Evolutionary conservation across 176 grass and related monocot species (phyloP), one percentile per base, ranked within the genome.

Genomic region (Avena atlantica): DNA sequence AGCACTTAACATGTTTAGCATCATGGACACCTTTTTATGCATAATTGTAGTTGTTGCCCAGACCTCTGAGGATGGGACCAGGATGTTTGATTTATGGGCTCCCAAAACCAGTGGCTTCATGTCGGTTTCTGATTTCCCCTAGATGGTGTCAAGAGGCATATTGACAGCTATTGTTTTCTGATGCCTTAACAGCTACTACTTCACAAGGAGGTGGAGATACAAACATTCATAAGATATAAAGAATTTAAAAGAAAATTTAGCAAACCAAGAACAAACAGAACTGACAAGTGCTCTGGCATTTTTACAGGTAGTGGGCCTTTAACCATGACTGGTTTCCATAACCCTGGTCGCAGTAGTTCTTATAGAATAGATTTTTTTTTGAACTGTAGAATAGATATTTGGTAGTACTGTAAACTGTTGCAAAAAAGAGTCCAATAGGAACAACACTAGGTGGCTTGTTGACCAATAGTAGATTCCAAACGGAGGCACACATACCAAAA

Each of bases 401-500:
- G 72, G 69, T 31, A 70, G 23, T 56, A 40, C 13, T 24, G 23
- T 72, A 53, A 72, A 72, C 66, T 71, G 52, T 56, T 83, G 29
- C 27, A 76, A 20, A 65, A 50, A 69, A 24, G 34, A 53, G 66
- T 72, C 45, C 20, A 36, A 51, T 51, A 44, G 37, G 14, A 80
- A 76, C 74, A 31, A 36, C 16, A 77, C 17, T 56, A 77, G 50
- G 44, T 19, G n/a, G 12, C 12, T 83, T 40, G 15, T 71, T 11
- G 40, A 58, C 51, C 66, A 70, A 82, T 24, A 75, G 48, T 42
- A 55, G 73, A 72, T 70, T n/a, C 53, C 20, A 9, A 37, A 48
- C 50, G 67, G 42, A 47, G 52, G 36, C 7, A 72, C 65, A 90
- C 90, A 90, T 95, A 98, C 96, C 96, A 98, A 84, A 79, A 95